Base-by-base conservation (phyloP, 352 stramenopile genomes). In the Phytophthora podocarpi region DNA sequence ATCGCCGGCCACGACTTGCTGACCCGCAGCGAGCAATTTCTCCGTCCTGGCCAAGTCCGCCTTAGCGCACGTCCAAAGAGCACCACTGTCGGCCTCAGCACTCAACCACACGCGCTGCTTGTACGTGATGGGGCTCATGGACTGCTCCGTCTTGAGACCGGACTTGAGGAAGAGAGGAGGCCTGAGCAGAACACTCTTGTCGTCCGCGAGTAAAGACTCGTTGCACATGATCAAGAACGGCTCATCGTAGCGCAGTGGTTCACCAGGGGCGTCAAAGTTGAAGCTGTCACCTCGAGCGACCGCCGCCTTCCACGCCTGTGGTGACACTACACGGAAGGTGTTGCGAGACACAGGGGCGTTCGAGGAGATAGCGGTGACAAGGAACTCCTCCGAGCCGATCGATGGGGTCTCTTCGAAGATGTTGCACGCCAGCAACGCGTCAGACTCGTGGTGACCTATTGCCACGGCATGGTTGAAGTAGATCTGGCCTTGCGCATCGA, bases 61-160 rank as follows among this genome's bases (percentile, higher is more conserved):
- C 13, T 75, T 82, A 13, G 64, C 60, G 49, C 85, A 93, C 45
- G 78, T 42, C 87, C 87, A 95, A 27, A 95, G 69, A 31, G 87
- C 84, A 2, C 72, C 73, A 55, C 81, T 92, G 48, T 94, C 87
- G 10, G 73, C 64, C 13, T 86, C 82, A 9, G 75, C 43, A 35
- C 74, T 80, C 30, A 93, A 31, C 78, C 79, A 92, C 37, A 94
- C 78, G 21, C 81, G 82, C 63, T 94, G 87, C 49, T 92, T 88
- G 65, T 91, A 93, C 53, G 85, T 86, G 49, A 95, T 89, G n/a
- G 87, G 83, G 28, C 87, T 95, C 83, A 94, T 94, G 18, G 79
- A 91, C 20, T 72, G 67, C 52, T 95, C 87, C 5, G 68, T 90
- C 67, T 95, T 95, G 52, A 95, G 64, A 5, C 73, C 80, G 0